Base-by-base conservation (phyloP, 2,329 filamentous ascomycete species). In the Fonsecaea pedrosoi region DNA sequence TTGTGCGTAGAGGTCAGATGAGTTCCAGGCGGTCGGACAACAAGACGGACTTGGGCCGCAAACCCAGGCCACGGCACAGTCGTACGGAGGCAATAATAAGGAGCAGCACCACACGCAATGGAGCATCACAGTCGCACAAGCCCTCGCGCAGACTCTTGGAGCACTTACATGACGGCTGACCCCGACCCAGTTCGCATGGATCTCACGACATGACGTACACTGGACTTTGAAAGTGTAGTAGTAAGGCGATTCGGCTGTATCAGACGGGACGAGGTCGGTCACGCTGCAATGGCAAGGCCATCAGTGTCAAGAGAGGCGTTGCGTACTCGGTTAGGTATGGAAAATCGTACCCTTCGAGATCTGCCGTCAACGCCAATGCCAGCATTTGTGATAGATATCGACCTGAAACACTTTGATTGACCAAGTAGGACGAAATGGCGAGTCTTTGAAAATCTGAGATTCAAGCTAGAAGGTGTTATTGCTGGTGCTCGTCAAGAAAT, bases 221-320 rank as follows among this genome's bases (percentile, higher is more conserved):
- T 97, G 92, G 40, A 99, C 94, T 77, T 91, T 95, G 87, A 99
- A 98, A 59, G 92, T 97, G 82, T 97, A 99, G 86, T 90, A 96
- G 82, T 97, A 99, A 3, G 93, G 92, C 66, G 86, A 87, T 18
- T 92, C 91, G 73, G 89, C 83, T 6, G 89, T 92, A 78, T 99
- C 95, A 72, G 89, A 84, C 7, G 95, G 95, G 64, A 89, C 89
- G 72, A 99, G 88, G 75, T 95, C 91, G 67, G 93, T 97, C 67
- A 99, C 93, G 54, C 95, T 98, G 74, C 66, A 50, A 32, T 1
- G 3, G 18, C 60, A 30, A 53, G 57, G 57, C 18, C 40, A 60
- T 57, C 42, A 70, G 64, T 66, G 54, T 38, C 32, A 56, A 13
- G n/a, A 21, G 25, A n/a, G 25, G 9, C 30, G 18, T 4, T n/a